Conservation (phyloP, 495 filamentous ascomycete species). For the Cercophora scortea region DNA sequence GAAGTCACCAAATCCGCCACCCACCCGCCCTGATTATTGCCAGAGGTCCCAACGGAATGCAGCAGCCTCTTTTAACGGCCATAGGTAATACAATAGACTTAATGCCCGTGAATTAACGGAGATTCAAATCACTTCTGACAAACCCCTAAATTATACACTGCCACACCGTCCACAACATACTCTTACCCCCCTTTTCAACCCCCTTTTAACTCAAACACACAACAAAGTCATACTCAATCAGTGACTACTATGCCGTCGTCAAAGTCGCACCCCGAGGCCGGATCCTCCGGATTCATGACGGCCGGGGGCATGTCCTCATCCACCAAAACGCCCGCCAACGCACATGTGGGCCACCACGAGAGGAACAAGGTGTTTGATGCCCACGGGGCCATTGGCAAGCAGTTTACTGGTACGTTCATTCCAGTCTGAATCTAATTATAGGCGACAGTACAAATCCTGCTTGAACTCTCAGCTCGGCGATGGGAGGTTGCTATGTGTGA, state of each 20-base stretch:
- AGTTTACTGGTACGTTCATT: constrained; percentile 28
- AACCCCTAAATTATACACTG: no score
- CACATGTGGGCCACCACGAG: not conserved
- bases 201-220: not conserved
- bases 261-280: not conserved
- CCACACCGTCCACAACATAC: no score
- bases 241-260: not conserved
- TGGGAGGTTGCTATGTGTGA: no score
- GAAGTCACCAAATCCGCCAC: not conserved
- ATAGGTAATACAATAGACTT: no score
- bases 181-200: not conserved
- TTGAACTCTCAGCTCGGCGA: no score
- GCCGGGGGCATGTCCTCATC: constrained; percentile 15
- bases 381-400: constrained; percentile 27
- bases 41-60: no score
- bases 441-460: no score
- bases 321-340: not conserved
- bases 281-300: constrained; percentile 8
- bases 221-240: not conserved
- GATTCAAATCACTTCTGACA: no score
- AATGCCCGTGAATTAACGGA: no score
- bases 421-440: no score
- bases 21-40: no score
- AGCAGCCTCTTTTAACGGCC: no score
- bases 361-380: constrained; percentile 26